Base-by-base conservation (phyloP, 352 stramenopile species). In the Thalassiosira livingstoniorum region DNA sequence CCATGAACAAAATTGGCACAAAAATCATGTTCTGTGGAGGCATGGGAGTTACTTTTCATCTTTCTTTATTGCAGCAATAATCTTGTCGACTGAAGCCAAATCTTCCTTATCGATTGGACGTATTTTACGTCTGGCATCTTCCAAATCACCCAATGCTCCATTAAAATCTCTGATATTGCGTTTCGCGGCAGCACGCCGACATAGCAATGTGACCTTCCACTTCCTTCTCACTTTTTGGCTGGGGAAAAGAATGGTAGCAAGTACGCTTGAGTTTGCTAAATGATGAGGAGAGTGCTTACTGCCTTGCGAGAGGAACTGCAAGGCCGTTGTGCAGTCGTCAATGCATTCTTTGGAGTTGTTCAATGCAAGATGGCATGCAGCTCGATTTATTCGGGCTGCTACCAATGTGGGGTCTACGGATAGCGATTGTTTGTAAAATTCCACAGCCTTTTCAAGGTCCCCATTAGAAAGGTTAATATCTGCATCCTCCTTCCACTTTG, bases 121-220 rank as follows among this genome's bases (percentile, higher is more conserved):
- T 27, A 72, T 53, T 34, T 55, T 75, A 39, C 68, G 45, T 25
- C 60, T 58, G 11, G 85, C 85, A 42, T 80, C 63, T 55, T 86
- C 70, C 45, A 87, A 80, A 83, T 91, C 82, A 31, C 15, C 23
- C 35, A 89, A 45, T 35, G 78, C 70, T n/a, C 51, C 85, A 21
- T 47, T 23, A n/a, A 68, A 45, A 53, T 87, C 66, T 0, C 75
- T 75, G 2, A 47, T 21, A 29, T 78, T 18, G 42, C 55, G 32
- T 66, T 78, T 86, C 4, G 85, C 85, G n/a, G 78, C 71, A 32
- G 75, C 64, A 57, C 78, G 72, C 31, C 82, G 77, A 21, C 75
- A 88, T 4, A 91, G 67, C 23, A 86, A 72, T 11, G 69, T 84
- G 13, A 80, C 71, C 25, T 82, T 80, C 82, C 85, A 91, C 54